Evolutionary conservation across 2,329 filamentous ascomycete genomes (phyloP), one percentile per base, ranked within the genome.

Genomic region (Clonostachys solani): DNA sequence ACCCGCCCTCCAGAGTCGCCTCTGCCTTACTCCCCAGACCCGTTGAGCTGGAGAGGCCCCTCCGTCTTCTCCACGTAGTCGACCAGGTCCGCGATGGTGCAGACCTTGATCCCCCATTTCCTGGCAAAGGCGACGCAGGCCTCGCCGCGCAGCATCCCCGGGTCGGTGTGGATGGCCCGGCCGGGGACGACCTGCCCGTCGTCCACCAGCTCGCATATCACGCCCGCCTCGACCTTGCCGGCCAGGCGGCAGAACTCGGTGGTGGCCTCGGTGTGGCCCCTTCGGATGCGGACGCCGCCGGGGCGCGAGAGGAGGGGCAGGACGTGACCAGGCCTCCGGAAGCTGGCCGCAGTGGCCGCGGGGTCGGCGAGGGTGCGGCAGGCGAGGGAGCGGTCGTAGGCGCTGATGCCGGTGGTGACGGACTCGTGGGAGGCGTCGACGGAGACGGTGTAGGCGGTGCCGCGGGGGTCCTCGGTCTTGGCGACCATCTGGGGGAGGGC

Each of bases 71-170:
- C 86, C 49, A 96, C 72, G 64, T 95, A 87, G 48, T 73, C 75
- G 29, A 92, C 86, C 69, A 99, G 68, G 68, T 92, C 91, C 63
- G 92, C 91, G 69, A 99, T 97, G 33, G 94, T 97, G 70, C 92
- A 95, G 49, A 95, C 90, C 74, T 87, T 94, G 56, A 99, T 74
- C 5, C 91, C 91, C 84, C 87, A 97, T 68, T 78, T 84, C 67
- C 83, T 83, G 29, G 91, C 94, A 77, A 99, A 99, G 44, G 76
- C 80, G 61, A 99, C 74, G 70, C 92, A 96, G 36, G 82, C 88
- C 71, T 96, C 90, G 53, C 90, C 83, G 56, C 91, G 74, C 83
- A 97, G 85, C 94, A 99, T 99, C 23, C 87, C 89, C n/a, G 84
- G 80, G 17, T 80, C 83, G 12, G 66, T 65, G 55, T 84, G 74